Percentiles rank a stretch among this genome's conserved stretches.
These are phyloP conservation scores for Mucor indicus DNA, from an alignment of 371 early-diverging fungal species.

Conservation along the genomic window DNA sequence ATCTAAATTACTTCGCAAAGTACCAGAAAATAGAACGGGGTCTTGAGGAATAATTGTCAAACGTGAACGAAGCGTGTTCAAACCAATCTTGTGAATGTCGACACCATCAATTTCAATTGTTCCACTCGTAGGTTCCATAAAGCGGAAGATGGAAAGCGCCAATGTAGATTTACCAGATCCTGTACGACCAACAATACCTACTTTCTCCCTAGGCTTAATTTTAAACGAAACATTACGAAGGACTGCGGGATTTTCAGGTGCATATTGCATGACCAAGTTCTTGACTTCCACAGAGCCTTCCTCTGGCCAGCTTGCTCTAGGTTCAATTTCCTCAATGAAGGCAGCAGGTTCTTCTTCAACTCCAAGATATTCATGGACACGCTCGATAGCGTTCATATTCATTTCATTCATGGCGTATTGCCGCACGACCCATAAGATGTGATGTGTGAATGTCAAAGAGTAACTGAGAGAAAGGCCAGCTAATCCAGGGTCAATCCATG, in stretches of 20 bases:
- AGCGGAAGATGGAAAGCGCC: conserved; percentile 69
- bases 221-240: conserved; percentile 65
- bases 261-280: conserved; percentile 65
- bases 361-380: conserved; percentile 72
- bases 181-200: conserved; percentile 65
- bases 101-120: conserved; percentile 69
- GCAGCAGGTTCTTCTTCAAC: conserved; percentile 71
- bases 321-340: conserved; percentile 42
- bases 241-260: conserved; percentile 65
- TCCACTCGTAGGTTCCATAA: conserved; percentile 67
- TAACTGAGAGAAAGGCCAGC: conserved; percentile 83
- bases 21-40: conserved; percentile 76
- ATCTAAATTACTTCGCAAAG: conserved; percentile 78
- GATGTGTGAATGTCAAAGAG: conserved; percentile 61
- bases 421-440: conserved; percentile 78
- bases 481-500: conserved; percentile 65
- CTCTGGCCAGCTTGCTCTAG: conserved; percentile 70
- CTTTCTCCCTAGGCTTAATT: conserved; percentile 50
- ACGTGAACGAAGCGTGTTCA: conserved; percentile 59
- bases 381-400: conserved; percentile 84
- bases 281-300: conserved; percentile 65
- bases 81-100: conserved; percentile 63
- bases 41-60: conserved; percentile 79
- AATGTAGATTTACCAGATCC: conserved; percentile 69
- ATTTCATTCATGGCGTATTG: conserved; percentile 79